Evolutionary conservation across 331 rosid genomes (phyloP).

Genomic region (Pyracantha coccinea): DNA sequence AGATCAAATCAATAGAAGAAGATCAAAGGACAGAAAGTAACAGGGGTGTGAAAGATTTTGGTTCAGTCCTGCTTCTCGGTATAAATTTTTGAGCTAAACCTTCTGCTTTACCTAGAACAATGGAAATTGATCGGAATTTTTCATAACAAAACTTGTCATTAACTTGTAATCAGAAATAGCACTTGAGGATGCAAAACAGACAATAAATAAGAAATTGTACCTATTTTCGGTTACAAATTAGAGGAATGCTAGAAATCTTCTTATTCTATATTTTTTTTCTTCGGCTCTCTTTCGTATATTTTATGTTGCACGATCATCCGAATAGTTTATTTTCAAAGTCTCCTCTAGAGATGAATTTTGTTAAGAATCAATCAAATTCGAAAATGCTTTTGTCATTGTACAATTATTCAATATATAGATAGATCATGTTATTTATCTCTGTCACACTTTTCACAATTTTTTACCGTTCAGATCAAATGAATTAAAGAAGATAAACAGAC

Average conservation of each 20-base stretch:
- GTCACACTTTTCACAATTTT: fast-evolving
- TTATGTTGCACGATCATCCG: no score
- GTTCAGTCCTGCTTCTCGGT: not conserved
- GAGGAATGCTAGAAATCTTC: not conserved
- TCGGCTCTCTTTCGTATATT: no score
- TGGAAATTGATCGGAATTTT: not conserved
- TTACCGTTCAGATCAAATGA: fast-evolving
- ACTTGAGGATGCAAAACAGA: not conserved
- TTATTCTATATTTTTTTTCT: no score
- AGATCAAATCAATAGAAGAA: no score
- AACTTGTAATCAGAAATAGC: not conserved
- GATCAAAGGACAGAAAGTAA: no score
- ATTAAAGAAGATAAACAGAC: no score
- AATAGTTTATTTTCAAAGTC: no score
- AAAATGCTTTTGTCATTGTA: no score
- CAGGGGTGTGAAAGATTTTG: not conserved
- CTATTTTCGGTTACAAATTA: not conserved
- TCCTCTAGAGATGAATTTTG: no score
- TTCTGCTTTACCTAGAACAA: not conserved
- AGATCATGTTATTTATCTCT: no score
- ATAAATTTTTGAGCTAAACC: not conserved
- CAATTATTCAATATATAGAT: no score
- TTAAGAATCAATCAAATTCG: no score
- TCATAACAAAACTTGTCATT: not conserved
- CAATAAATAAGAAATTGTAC: not conserved